These are phyloP conservation scores for Yamadazyma scolyti DNA, from an alignment of 805 yeast species.

Conservation along the genomic window DNA sequence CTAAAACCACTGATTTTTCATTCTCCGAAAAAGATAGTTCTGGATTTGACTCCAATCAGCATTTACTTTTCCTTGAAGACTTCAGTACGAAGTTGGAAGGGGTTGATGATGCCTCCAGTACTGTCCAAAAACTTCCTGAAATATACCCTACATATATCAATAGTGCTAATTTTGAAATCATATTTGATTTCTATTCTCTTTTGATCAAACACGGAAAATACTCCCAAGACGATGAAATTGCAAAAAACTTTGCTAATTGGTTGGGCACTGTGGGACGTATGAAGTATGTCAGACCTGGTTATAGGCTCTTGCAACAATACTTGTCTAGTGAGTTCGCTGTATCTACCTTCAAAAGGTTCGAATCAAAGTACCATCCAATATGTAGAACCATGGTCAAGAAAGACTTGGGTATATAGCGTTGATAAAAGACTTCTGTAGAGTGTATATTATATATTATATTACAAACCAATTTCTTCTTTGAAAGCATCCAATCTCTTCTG, in stretches of 20 bases:
- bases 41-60: constrained; percentile 21
- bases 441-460: too few species aligned
- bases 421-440: too few species aligned
- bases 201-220: constrained; percentile 19
- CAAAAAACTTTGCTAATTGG: constrained; percentile 22
- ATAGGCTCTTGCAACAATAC: constrained; percentile 16
- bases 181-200: constrained; percentile 20
- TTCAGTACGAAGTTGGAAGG: constrained; percentile 15
- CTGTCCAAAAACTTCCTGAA: constrained; percentile 13
- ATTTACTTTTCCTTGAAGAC: constrained; percentile 21
- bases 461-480: constrained; percentile 26
- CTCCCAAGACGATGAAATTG: constrained; percentile 12
- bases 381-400: constrained; percentile 22
- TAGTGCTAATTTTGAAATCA: constrained; percentile 22
- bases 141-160: constrained; percentile 18
- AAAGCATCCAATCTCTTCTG: constrained; percentile 53
- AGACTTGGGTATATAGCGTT: constrained; percentile 18
- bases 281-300: constrained; percentile 36
- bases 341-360: constrained; percentile 17
- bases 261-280: constrained; percentile 33
- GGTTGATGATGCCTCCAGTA: constrained; percentile 4
- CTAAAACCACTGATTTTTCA: constrained; percentile 15
- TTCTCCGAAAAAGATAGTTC: constrained; percentile 33
- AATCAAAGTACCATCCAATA: constrained; percentile 28
- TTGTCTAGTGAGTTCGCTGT: constrained; percentile 26